Percentiles rank a stretch among this genome's conserved stretches.
Conservation (phyloP, 495 filamentous ascomycete genomes). For the Chaetomium cochliodes region DNA sequence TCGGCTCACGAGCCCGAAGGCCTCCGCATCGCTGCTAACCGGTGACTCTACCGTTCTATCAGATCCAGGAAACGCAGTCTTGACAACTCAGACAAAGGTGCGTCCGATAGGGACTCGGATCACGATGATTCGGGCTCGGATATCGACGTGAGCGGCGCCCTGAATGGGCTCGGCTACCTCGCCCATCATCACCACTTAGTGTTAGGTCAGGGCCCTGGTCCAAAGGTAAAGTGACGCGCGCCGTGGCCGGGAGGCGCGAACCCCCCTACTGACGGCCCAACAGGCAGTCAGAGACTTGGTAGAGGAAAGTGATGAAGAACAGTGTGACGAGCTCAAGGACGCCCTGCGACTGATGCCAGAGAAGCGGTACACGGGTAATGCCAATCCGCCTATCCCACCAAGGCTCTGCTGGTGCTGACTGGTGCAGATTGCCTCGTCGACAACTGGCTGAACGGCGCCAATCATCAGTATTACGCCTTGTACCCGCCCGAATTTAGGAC, state of each 20-base stretch:
- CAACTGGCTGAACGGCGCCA: slow-evolving; percentile 49
- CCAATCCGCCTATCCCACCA: background rate
- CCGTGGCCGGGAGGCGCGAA: background rate
- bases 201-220: slow-evolving; percentile 29
- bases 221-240: slow-evolving; percentile 24
- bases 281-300: slow-evolving; percentile 21
- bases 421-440: slow-evolving; percentile 49
- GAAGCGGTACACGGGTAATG: slow-evolving; percentile 37
- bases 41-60: background rate
- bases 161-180: slow-evolving; percentile 38
- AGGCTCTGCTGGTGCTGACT: slow-evolving; percentile 30
- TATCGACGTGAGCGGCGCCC: slow-evolving; percentile 31
- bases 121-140: slow-evolving; percentile 20
- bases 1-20: slow-evolving; percentile 1
- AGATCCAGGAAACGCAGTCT: slow-evolving; percentile 30
- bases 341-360: slow-evolving; percentile 28
- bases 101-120: slow-evolving; percentile 18
- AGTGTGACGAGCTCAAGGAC: slow-evolving; percentile 33
- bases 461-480: slow-evolving; percentile 51
- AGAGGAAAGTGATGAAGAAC: slow-evolving; percentile 23
- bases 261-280: slow-evolving; percentile 1
- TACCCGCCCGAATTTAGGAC: slow-evolving; percentile 50
- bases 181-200: slow-evolving; percentile 35
- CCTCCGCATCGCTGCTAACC: slow-evolving; percentile 12
- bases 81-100: slow-evolving; percentile 19